Evolutionary conservation across 2,329 filamentous ascomycete species (phyloP), one percentile per base, ranked within the genome.

Genomic region (Penicillium sp.): DNA sequence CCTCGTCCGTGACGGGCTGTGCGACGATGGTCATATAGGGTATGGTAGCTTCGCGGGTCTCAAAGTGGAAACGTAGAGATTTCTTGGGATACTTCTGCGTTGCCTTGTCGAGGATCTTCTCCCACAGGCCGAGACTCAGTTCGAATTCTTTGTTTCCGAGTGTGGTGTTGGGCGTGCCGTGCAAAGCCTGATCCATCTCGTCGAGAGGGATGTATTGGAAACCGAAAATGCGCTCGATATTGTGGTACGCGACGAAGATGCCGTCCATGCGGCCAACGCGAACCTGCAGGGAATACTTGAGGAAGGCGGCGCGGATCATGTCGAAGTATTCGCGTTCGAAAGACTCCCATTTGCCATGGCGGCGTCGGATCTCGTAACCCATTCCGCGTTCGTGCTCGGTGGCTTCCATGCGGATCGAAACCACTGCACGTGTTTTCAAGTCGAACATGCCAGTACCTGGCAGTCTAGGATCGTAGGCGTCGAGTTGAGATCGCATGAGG

Each of bases 201-300:
- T 84, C 73, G 15, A 97, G 77, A 58, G 87, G 87, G 59, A 99
- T 83, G 72, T 99, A 99, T 75, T 99, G 94, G 74, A 99, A 99
- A 6, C 94, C 94, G 71, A 99, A 99, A 49, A 99, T 96, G 55
- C 93, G 89, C 75, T 93, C 83, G 2, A 92, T 90, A 72, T 99
- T 99, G 79, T 99, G 94, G 72, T 87, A 99, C 2, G 94, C 94
- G 23, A 97, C 90, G 70, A 97, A 99, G 49, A 97, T 97, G 53
- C 94, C 94, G 71, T 99, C 93, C 96, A 99, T 99, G 49, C 93
- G 87, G 19, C 96, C 94, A 86, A 99, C 96, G 44, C 94, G 90
- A 29, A 93, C 96, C 76, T 99, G 94, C 31, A 99, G 81, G 10
- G 93, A 96, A 74, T 99, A 99, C 71, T 99, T 99, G 55, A 99